Conservation (phyloP, 352 stramenopile genomes). For the Stramenopiles sp. region DNA sequence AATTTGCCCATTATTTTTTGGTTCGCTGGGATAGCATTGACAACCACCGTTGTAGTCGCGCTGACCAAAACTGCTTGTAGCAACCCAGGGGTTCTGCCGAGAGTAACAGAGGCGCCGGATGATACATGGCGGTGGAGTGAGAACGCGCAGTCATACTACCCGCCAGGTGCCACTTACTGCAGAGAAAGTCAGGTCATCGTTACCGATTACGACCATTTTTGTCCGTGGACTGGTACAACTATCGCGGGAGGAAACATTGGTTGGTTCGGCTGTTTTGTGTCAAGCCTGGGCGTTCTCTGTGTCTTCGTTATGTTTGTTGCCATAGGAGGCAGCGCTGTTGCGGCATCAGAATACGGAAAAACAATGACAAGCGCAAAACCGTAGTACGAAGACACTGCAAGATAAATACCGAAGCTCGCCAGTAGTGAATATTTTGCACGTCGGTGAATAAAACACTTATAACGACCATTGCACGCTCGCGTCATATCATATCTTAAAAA, state of each 20-base stretch:
- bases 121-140: constrained; percentile 30
- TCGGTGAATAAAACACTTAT: no score
- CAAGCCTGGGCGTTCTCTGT: constrained; percentile 39
- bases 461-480: no score
- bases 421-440: no score
- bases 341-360: no score
- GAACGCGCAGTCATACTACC: constrained; percentile 37
- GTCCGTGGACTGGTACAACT: constrained; percentile 39
- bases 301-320: constrained; percentile 25
- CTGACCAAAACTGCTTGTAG: constrained; percentile 34
- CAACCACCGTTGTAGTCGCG: constrained; percentile 27
- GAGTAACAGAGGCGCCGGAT: constrained; percentile 24
- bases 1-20: constrained; percentile 20
- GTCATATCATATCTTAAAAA: no score
- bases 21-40: constrained; percentile 27
- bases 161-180: constrained; percentile 40
- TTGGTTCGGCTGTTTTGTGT: constrained; percentile 39
- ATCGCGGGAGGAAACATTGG: constrained; percentile 38
- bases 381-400: no score
- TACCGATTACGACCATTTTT: constrained; percentile 44
- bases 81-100: constrained; percentile 38
- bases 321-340: neutral
- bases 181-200: constrained; percentile 36
- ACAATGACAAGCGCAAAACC: no score
- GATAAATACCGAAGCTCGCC: no score